A percentile compares a stretch with the other conserved stretches of the same genome.
These are phyloP conservation scores for Xerocomus amazonicus DNA, from an alignment of 1,284 basidiomycete species.

Conservation along the genomic window DNA sequence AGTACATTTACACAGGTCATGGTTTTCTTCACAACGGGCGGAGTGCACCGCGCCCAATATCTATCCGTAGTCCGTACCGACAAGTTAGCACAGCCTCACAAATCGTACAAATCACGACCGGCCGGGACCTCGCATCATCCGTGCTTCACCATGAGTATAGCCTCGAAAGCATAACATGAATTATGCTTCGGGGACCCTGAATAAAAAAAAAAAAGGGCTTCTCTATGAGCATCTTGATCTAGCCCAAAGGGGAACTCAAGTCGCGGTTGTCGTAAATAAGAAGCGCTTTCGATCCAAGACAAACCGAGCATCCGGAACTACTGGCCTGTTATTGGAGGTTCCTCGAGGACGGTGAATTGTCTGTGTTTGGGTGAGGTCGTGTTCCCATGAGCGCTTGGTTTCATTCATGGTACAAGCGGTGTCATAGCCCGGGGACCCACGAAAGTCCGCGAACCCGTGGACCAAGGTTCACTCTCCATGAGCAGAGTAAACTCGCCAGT, in stretches of 20 bases:
- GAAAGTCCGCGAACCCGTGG: constrained; percentile 34
- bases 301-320: constrained; percentile 12
- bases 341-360: constrained; percentile 27
- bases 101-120: constrained; percentile 20
- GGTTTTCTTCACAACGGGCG: constrained; percentile 16
- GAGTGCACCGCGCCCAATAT: constrained; percentile 8
- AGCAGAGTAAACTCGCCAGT: constrained; percentile 34
- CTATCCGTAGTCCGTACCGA: constrained; percentile 7
- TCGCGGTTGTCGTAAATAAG: constrained; percentile 19
- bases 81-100: constrained; percentile 21
- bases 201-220: constrained; percentile 26
- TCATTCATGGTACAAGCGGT: constrained; percentile 29
- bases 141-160: constrained; percentile 29
- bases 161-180: constrained; percentile 32
- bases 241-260: constrained; percentile 27
- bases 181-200: constrained; percentile 25
- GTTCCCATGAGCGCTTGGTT: constrained; percentile 28
- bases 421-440: constrained; percentile 25
- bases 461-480: constrained; percentile 30
- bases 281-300: constrained; percentile 29
- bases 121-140: constrained; percentile 13
- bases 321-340: constrained; percentile 21
- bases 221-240: constrained; percentile 16
- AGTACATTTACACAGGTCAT: constrained; percentile 8
- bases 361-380: constrained; percentile 20